Evolutionary conservation across 495 filamentous ascomycete genomes (phyloP), one percentile per base, ranked within the genome.

Genomic region (Physcia stellaris): DNA sequence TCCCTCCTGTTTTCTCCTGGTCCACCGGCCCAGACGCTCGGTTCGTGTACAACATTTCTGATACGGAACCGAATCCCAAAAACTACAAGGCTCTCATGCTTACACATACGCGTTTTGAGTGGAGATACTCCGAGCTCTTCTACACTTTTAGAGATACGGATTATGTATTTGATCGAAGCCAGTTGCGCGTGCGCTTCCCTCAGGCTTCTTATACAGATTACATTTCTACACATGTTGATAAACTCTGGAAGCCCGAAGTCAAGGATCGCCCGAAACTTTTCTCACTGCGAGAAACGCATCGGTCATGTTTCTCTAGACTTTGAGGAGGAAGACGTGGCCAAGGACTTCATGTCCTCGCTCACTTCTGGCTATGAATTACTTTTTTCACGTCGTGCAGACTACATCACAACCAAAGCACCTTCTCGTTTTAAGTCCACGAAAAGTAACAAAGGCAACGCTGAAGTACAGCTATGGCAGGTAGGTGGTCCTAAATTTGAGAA

Each of bases 401-500:
- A 50, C 6, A 43, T 64, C 6, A 52, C 49, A 10, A 55, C 53
- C 4, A 61, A 62, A 40, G 32, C 35, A 0, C 53, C 49, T 24
- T 28, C 50, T 1, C 18, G 54, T 9, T 50, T 58, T 13, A 39
- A 49, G 1, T 30, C 42, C 11, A 52, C 48, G 1, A 59, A 49
- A 9, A 57, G 53, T 1, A 47, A 46, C 27, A 64, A 60, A 36
- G 58, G 61, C 0, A 39, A 35, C 6, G 49, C 58, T 0, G 55
- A 60, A 20, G 39, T 59, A 1, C 58, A 64, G 41, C 37, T 64
- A 7, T 64, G 61, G 61, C 51, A 45, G 11, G 50, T 50, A 2
- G 49, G 48, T 6, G 47, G n/a, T n/a, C n/a, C n/a, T n/a, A n/a
- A n/a, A n/a, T n/a, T n/a, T n/a, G n/a, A n/a, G n/a, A n/a, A n/a